Evolutionary conservation across 805 yeast species (phyloP), one percentile per base, ranked within the genome.

Genomic region (Danielia reshetovae): DNA sequence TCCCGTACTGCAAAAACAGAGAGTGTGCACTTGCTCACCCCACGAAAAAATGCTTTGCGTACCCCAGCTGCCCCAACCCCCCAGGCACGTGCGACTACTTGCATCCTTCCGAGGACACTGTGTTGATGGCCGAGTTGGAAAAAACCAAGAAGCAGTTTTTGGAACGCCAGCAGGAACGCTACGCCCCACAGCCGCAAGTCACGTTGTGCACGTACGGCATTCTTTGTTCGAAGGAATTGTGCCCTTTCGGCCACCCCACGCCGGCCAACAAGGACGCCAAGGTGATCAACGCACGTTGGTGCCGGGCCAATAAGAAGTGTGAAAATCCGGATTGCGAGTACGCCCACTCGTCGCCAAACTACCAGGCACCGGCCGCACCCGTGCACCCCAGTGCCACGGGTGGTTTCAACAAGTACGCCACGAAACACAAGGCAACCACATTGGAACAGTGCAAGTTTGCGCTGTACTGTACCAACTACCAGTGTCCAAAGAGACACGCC

Each of bases 171-270:
- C 57, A 51, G 30, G 22, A 19, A 7, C 22, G 22, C 22, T 9
- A 7, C 9, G 59, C 51, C 46, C 27, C 22, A 15, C 35, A 37
- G 31, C 64, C 63, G 35, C 52, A 65, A 15, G 68, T 63, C 44
- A 56, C 68, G 24, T 52, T 81, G 24, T 88, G 96, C 66, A 84
- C 83, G 55, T 88, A 76, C 59, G 93, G 90, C 31, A 67, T 72
- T 16, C 58, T 76, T 25, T 88, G 96, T 60, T 68, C 85, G 16
- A 85, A 84, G 51, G 86, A 79, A 42, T 62, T 76, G 42, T 88
- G 96, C 65, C 86, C 88, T 18, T 86, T 81, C 64, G 96, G 88
- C 17, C 96, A 88, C 55, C 96, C 97, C 29, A 85, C 95, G 0
- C 93, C 94, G 2, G 83, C 86, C 12, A 85, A 83, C 60, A 75